A percentile compares a stretch with the other conserved stretches of the same genome.
These are phyloP conservation scores for Davidsoniella virescens DNA, from an alignment of 2,329 filamentous ascomycete genomes.

Conservation along the genomic window DNA sequence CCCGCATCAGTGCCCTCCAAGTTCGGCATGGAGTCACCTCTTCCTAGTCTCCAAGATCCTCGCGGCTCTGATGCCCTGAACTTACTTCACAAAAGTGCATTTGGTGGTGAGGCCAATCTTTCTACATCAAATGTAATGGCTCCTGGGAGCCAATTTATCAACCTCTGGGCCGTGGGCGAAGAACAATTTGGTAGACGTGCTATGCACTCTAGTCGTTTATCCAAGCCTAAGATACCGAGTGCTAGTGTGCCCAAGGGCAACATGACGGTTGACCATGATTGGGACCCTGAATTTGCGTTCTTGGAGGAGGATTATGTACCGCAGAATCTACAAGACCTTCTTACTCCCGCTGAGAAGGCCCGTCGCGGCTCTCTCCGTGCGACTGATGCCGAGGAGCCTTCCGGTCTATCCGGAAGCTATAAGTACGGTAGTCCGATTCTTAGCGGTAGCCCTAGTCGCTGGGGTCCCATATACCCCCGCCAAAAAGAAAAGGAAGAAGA, in stretches of 20 bases:
- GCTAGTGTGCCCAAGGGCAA: constrained; percentile 49
- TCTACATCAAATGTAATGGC: constrained; percentile 23
- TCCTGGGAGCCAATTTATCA: constrained; percentile 30
- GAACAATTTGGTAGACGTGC: constrained; percentile 54
- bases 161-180: constrained; percentile 28
- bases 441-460: constrained; percentile 42
- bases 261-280: constrained; percentile 43
- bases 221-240: constrained; percentile 52
- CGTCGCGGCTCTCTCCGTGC: constrained; percentile 42
- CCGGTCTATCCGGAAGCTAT: constrained; percentile 28
- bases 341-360: constrained; percentile 52
- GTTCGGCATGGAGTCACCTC: constrained; percentile 76
- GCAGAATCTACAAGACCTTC: constrained; percentile 46
- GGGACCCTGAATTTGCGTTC: constrained; percentile 56
- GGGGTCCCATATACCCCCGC: constrained; percentile 43
- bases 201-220: constrained; percentile 52
- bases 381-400: constrained; percentile 32
- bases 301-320: constrained; percentile 77
- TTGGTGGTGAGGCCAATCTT: constrained; percentile 43
- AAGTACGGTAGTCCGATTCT: constrained; percentile 45
- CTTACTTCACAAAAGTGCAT: constrained; percentile 49
- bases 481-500: constrained; percentile 41
- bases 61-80: constrained; percentile 49
- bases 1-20: constrained; percentile 85
- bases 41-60: constrained; percentile 50